Evolutionary conservation across 116 monocot species (phyloP).

Genomic region (Zostera marina): DNA sequence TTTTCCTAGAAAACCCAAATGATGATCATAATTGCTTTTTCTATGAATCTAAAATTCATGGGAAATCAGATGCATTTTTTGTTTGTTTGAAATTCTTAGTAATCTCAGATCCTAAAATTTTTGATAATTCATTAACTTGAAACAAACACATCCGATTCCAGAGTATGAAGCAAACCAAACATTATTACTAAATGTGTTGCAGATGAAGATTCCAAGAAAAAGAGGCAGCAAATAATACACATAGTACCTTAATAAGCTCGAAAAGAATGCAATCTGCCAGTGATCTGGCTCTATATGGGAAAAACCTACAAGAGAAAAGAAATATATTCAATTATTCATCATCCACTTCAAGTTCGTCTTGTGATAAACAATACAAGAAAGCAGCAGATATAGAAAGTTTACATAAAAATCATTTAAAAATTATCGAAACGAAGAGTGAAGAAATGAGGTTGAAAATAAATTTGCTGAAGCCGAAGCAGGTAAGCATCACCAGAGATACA

Average conservation of each 20-base stretch:
- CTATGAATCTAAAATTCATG: not conserved
- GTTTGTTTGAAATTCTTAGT: no score
- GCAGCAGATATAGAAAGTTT: not conserved
- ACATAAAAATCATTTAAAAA: not conserved
- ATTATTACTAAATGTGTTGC: not conserved
- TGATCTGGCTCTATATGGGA: slow-evolving; percentile 45
- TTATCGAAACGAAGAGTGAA: not conserved
- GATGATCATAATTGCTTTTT: not conserved
- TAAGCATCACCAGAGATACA: no score
- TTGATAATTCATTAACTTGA: no score
- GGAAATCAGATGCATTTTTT: no score
- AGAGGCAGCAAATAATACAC: not conserved
- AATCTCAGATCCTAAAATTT: no score
- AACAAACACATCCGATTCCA: no score
- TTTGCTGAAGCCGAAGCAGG: no score
- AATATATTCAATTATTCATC: not conserved
- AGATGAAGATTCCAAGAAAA: not conserved
- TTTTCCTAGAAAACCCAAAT: not conserved
- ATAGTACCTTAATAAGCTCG: slow-evolving; percentile 3
- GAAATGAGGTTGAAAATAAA: no score
- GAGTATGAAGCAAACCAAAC: not conserved
- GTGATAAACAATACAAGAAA: not conserved
- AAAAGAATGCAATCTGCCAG: slow-evolving; percentile 35
- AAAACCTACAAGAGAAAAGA: slow-evolving; percentile 35
- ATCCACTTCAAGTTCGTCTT: not conserved